Evolutionary conservation across 768 basidiomycete genomes (phyloP).

Genomic region (Boletus huronensis): DNA sequence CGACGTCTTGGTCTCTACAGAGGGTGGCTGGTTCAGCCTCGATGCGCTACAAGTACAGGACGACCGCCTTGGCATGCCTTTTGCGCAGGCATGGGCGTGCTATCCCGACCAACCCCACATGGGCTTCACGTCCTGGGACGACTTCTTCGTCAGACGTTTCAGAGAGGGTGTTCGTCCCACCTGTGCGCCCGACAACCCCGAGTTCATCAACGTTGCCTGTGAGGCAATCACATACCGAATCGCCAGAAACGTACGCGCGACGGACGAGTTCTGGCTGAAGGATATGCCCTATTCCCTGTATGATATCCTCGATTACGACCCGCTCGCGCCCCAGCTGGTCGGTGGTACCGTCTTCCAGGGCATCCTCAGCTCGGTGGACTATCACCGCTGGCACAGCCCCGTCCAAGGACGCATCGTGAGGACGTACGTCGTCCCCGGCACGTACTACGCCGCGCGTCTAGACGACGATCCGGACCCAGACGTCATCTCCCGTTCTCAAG

Average conservation of each 20-base stretch:
- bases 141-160: not conserved
- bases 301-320: not conserved
- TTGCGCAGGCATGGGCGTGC: too few relatives aligned
- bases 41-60: not conserved
- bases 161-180: not conserved
- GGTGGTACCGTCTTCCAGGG: not conserved
- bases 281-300: not conserved
- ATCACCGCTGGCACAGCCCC: not conserved
- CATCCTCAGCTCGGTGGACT: not conserved
- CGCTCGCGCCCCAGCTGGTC: not conserved
- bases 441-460: not conserved
- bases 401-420: not conserved
- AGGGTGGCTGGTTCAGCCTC: slow-evolving; percentile 48
- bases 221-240: too few relatives aligned
- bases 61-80: not conserved
- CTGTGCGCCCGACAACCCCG: not conserved
- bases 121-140: too few relatives aligned
- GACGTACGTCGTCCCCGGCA: not conserved
- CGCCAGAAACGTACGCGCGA: too few relatives aligned
- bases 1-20: slow-evolving; percentile 36
- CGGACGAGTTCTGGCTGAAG: too few relatives aligned
- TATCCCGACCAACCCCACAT: not conserved
- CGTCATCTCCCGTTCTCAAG: not conserved
- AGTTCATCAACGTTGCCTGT: not conserved
- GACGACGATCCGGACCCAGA: not conserved